Evolutionary conservation across 2,329 filamentous ascomycete genomes (phyloP).

Genomic region (Sporothrix pallida): DNA sequence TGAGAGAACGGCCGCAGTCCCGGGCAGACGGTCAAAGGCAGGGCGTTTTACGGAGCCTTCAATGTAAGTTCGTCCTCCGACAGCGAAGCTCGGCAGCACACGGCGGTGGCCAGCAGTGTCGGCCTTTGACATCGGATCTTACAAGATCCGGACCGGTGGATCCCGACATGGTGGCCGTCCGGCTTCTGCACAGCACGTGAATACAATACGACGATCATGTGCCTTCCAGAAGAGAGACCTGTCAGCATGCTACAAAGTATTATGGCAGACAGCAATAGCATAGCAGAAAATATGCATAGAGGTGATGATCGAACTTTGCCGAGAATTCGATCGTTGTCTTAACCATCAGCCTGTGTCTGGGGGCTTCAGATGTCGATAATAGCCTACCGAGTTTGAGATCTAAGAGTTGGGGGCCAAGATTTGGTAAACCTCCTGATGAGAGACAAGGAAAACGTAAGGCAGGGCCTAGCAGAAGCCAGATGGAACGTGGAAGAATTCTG

Average conservation of each 20-base stretch:
- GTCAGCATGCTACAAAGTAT: background rate
- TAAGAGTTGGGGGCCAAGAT: background rate
- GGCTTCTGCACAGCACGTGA: background rate
- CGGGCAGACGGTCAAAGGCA: no score
- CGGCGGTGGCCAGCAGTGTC: no score
- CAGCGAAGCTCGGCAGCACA: no score
- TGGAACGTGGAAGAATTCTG: background rate
- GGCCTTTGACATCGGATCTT: no score
- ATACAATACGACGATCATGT: background rate
- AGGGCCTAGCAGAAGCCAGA: background rate
- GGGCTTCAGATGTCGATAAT: background rate
- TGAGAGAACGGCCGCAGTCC: no score
- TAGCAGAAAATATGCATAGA: background rate
- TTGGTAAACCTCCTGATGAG: no score
- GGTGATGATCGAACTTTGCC: background rate
- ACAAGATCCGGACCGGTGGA: no score
- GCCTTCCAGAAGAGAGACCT: background rate
- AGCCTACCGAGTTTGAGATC: constrained; percentile 8
- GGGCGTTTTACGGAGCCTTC: no score
- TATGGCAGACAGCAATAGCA: background rate
- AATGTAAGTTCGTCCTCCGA: no score
- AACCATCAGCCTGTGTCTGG: background rate
- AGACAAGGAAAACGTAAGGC: background rate
- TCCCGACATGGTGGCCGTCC: no score
- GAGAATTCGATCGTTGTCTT: background rate